Conservation (phyloP, 768 basidiomycete genomes). For the Paxillus rubicundulus region DNA sequence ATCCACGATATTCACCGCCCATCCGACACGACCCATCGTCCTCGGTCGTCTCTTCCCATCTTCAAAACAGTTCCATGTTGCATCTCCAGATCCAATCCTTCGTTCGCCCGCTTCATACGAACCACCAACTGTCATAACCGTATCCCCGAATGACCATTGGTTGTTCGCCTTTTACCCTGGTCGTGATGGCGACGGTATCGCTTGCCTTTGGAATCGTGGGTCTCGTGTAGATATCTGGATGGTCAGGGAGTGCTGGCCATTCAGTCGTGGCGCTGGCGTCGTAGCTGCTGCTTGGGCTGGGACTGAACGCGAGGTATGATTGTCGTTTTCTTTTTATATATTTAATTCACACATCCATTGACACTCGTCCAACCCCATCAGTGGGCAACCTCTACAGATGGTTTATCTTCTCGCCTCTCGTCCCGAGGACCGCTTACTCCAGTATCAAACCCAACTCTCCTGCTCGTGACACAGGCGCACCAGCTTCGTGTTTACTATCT, state of each 20-base stretch:
- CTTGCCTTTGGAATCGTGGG: conserved; percentile 65
- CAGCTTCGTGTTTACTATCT: conserved; percentile 54
- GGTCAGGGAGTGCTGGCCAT: conserved; percentile 54
- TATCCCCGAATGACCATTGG: conserved; percentile 58
- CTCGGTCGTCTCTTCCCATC: conserved; percentile 68
- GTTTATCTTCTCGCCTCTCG: conserved; percentile 54
- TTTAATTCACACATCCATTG: background rate
- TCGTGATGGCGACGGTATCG: conserved; percentile 51
- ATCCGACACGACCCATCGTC: conserved; percentile 58
- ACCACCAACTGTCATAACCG: conserved; percentile 60
- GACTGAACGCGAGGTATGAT: conserved; percentile 54
- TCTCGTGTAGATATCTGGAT: conserved; percentile 60
- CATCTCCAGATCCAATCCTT: conserved; percentile 50
- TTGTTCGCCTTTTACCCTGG: conserved; percentile 76
- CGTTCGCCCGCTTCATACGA: conserved; percentile 48
- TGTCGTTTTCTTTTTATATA: too few relatives aligned
- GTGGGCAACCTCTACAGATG: conserved; percentile 52
- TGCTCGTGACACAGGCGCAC: conserved; percentile 66
- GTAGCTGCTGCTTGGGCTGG: conserved; percentile 65
- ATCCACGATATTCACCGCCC: conserved; percentile 67
- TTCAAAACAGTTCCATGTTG: conserved; percentile 59
- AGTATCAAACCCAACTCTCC: conserved; percentile 50
- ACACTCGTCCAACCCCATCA: conserved; percentile 24
- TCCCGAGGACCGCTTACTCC: conserved; percentile 55
- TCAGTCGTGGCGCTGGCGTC: conserved; percentile 51